Evolutionary conservation across 2,329 filamentous ascomycete genomes (phyloP), one percentile per base, ranked within the genome.

Genomic region (Microsporum audouinii): DNA sequence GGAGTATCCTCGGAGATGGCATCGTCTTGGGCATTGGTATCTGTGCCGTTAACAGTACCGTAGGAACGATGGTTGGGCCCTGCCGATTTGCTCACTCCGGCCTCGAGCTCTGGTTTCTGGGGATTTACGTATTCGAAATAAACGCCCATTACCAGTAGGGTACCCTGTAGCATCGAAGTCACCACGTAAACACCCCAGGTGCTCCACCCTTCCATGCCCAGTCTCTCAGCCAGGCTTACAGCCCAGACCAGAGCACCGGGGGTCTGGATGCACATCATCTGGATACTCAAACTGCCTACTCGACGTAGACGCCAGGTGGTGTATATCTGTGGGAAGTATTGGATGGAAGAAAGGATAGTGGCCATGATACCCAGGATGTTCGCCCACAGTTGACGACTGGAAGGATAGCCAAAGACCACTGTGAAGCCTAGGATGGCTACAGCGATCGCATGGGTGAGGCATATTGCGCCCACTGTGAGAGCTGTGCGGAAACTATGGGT

Each of bases 191-290:
- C 86, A 7, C 90, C 86, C 94, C 94, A 99, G 0, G 91, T 90
- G 74, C 91, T 96, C 94, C 94, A 99, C 0, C 92, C 92, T 38
- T 82, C 84, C 68, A 80, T 80, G 0, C 94, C 94, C 23, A 96
- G 80, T 53, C 94, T 83, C 5, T 83, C 84, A 58, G 87, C 90
- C 49, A 99, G 77, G 71, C 91, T 96, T 10, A 82, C 86, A 0
- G 92, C 91, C 76, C 95, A 97, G 5, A 99, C 77, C 67, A 96
- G 86, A 62, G 90, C 91, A 0, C 94, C 94, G 0, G 94, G 94
- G 0, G 92, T 96, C 73, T 99, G 94, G 38, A 99, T 96, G 71
- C 88, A 88, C 91, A 99, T 97, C 88, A 96, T 97, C 3, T 90
- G 87, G 61, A 99, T 94, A 69, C 90, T 96, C 68, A 99, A 77